Evolutionary conservation across 805 yeast genomes (phyloP).

Genomic region (Yamadazyma ubonensis): DNA sequence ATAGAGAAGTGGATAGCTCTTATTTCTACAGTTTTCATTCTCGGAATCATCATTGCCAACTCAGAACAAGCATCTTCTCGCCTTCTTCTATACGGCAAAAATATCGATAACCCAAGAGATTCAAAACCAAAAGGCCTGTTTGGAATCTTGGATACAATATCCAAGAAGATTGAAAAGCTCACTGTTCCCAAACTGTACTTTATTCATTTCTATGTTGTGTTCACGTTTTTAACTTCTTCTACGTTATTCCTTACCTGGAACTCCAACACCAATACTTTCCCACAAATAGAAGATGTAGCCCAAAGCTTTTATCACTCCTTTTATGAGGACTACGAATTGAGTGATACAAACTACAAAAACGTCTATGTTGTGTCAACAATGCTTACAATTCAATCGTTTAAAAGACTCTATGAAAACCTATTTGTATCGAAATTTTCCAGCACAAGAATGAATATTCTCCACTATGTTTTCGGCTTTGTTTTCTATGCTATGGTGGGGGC

Average conservation of each 20-base stretch:
- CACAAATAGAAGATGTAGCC: conserved; percentile 5
- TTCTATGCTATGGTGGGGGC: conserved; percentile 54
- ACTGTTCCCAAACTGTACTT: conserved; percentile 67
- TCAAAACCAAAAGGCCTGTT: not conserved
- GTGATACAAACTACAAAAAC: conserved; percentile 15
- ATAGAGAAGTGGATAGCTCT: conserved; percentile 14
- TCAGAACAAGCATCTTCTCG: conserved; percentile 7
- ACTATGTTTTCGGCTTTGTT: conserved; percentile 62
- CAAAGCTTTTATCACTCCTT: conserved; percentile 2
- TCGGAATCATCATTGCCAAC: conserved; percentile 12
- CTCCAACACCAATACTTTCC: conserved; percentile 3
- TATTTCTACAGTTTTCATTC: not conserved
- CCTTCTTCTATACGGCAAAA: conserved; percentile 16
- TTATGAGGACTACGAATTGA: conserved; percentile 3
- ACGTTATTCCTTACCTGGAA: conserved; percentile 4
- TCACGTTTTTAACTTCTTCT: conserved; percentile 22
- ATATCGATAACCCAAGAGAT: conserved; percentile 3
- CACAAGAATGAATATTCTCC: conserved; percentile 62
- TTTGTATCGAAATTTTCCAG: conserved; percentile 47
- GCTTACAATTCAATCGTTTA: conserved; percentile 46
- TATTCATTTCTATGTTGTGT: conserved; percentile 57
- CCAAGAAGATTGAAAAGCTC: conserved; percentile 19
- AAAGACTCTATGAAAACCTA: conserved; percentile 57
- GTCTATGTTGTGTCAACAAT: conserved; percentile 23
- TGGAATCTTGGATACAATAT: conserved; percentile 10